These are phyloP conservation scores for Hyaloscypha hepaticicola DNA, from an alignment of 495 filamentous ascomycete species.

Conservation along the genomic window DNA sequence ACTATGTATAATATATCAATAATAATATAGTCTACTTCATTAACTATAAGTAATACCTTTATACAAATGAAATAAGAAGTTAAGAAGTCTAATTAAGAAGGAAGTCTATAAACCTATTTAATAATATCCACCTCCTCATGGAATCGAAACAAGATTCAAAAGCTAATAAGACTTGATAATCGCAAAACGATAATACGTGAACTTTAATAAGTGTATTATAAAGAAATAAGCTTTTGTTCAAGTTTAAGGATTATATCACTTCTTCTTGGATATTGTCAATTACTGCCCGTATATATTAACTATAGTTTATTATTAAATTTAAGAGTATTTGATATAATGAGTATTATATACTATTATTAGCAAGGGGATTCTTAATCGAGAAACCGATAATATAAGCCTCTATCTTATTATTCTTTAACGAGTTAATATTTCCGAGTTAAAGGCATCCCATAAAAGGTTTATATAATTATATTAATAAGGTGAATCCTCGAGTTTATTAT, in stretches of 20 bases:
- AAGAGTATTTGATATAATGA: not conserved
- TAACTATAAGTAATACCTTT: slow-evolving; percentile 4
- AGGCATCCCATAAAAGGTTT: not conserved
- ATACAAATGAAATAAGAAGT: slow-evolving; percentile 23
- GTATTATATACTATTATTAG: not conserved
- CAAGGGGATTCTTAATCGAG: not conserved
- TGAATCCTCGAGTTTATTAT: not conserved
- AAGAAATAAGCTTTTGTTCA: not conserved
- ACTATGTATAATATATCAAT: not conserved
- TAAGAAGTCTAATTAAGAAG: slow-evolving; percentile 23
- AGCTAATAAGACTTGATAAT: not conserved
- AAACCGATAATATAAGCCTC: not conserved
- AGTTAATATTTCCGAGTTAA: not conserved
- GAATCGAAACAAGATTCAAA: not conserved
- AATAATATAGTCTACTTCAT: no score
- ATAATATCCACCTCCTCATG: slow-evolving; percentile 17
- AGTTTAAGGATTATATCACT: not conserved
- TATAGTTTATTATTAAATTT: not conserved
- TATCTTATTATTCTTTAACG: not conserved
- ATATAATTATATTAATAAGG: not conserved
- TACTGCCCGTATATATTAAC: not conserved
- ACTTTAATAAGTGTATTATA: not conserved
- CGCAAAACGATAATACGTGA: not conserved
- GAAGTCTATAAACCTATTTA: slow-evolving; percentile 24
- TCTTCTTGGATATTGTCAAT: not conserved